A percentile compares a stretch with the other conserved stretches of the same genome.
Conservation (phyloP, 768 basidiomycete genomes). For the Termitomyces sp. region DNA sequence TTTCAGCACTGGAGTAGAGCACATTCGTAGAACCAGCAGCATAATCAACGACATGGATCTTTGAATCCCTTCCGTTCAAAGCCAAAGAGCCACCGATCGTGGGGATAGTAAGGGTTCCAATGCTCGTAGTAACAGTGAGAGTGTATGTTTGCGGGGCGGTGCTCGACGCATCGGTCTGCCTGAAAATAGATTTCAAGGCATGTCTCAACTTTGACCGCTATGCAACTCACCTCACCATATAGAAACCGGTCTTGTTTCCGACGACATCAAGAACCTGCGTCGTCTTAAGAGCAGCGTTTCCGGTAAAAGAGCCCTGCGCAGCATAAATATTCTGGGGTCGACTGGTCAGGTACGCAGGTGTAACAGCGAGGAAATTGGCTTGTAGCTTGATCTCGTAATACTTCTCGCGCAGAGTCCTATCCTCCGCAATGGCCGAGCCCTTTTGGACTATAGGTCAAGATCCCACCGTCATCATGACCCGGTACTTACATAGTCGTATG, state of each 20-base stretch:
- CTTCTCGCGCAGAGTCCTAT: slow-evolving; percentile 49
- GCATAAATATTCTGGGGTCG: slow-evolving; percentile 38
- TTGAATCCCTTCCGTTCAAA: slow-evolving; percentile 50
- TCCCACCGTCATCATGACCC: neutral
- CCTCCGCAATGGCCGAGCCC: slow-evolving; percentile 50
- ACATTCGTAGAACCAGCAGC: slow-evolving; percentile 38
- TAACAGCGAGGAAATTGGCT: slow-evolving; percentile 47
- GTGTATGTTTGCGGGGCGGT: slow-evolving; percentile 36
- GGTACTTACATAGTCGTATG: slow-evolving; percentile 38
- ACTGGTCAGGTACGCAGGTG: slow-evolving; percentile 47
- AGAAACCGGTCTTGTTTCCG: slow-evolving; percentile 45
- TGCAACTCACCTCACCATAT: slow-evolving; percentile 33
- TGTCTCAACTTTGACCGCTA: no score
- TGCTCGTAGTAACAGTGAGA: slow-evolving; percentile 41
- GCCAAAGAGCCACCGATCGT: slow-evolving; percentile 38
- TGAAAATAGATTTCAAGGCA: slow-evolving; percentile 4
- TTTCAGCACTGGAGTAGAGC: slow-evolving; percentile 47
- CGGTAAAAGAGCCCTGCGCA: slow-evolving; percentile 43
- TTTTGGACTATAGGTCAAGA: slow-evolving; percentile 12
- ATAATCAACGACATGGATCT: slow-evolving; percentile 50
- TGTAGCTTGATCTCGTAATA: slow-evolving; percentile 52
- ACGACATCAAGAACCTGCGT: slow-evolving; percentile 47
- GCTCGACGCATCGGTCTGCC: slow-evolving; percentile 38
- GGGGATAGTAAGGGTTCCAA: slow-evolving; percentile 38
- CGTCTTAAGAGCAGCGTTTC: slow-evolving; percentile 44